Evolutionary conservation across 441 rosid species (phyloP), one percentile per base, ranked within the genome.

Genomic region (Adansonia grandidieri): DNA sequence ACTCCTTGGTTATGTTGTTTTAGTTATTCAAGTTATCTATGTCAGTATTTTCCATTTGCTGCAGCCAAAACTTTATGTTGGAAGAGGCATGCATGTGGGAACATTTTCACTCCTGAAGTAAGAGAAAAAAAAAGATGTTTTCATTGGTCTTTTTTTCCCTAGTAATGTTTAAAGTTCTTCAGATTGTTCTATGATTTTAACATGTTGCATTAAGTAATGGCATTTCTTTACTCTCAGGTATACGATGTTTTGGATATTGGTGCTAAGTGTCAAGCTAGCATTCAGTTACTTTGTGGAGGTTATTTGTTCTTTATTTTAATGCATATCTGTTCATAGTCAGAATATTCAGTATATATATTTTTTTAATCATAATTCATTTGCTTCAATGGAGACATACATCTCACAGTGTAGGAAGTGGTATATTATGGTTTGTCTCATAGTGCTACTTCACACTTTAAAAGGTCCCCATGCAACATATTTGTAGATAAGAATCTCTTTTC

Each of bases 221-320:
- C 62, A 61, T 80, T 77, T 54, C 73, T 78, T 48, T 85, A 48
- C 82, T 64, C 24, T 62, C 86, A 97, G 99, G 92, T 97, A 97
- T 85, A 91, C 99, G 28, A 65, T 92, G 75, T 97, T 97, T 76
- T 97, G 99, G 99, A 87, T 93, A 90, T 68, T 89, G 92, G 82
- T 97, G 75, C 87, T 97, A 69, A 88, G 92, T 75, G 80, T 96
- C 95, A 97, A 97, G 91, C 90, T 97, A 67, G 96, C 97, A 47
- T 95, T 97, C 87, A 95, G 99, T 91, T 97, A 91, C 86, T 97
- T 92, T 82, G 90, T 97, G 80, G 98, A 97, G 99, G 98, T 95
- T 76, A 83, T 50, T 79, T 58, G 67, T 57, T 10, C 14, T 9
- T 22, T 63, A 24, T 50, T 51, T 53, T 76, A 71, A 6, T 65